Conservation (phyloP, 371 early-diverging fungal genomes). For the Thermomucor indicae-seudaticae region DNA sequence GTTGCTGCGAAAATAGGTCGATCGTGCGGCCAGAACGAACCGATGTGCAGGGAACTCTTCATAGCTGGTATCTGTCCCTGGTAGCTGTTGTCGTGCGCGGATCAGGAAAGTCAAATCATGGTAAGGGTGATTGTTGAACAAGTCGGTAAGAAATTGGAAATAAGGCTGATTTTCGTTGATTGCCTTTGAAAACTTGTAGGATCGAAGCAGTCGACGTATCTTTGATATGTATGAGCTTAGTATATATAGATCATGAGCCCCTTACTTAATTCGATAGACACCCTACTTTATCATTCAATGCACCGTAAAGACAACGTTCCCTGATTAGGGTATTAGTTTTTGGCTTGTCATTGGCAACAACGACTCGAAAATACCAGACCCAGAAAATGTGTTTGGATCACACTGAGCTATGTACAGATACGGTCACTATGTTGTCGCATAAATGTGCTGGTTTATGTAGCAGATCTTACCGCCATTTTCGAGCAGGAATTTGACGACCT, state of each 20-base stretch:
- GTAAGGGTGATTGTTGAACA: conserved; percentile 18
- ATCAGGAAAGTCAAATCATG: conserved; percentile 29
- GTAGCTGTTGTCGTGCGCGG: background rate
- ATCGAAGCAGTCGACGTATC: conserved; percentile 25
- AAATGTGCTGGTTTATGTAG: background rate
- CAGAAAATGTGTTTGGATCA: conserved; percentile 38
- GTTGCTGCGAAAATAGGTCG: conserved; percentile 17
- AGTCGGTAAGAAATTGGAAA: conserved; percentile 22
- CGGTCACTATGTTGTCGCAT: conserved; percentile 9
- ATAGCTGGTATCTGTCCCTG: background rate
- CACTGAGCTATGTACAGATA: conserved; percentile 32
- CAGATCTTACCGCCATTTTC: conserved; percentile 15
- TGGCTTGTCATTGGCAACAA: no score
- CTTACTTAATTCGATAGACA: no score
- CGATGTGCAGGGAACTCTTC: conserved; percentile 29
- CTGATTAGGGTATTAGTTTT: conserved; percentile 5
- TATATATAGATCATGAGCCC: background rate
- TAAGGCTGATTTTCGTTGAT: conserved; percentile 36
- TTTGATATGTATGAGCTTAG: conserved; percentile 2
- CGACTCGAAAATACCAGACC: conserved; percentile 11
- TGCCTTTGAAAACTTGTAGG: conserved; percentile 38
- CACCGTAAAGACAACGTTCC: conserved; percentile 38
- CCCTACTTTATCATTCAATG: conserved; percentile 20
- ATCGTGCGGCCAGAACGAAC: conserved; percentile 29
- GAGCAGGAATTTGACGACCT: conserved; percentile 11